Evolutionary conservation across 495 filamentous ascomycete species (phyloP).

Genomic region (Glonium stellatum): DNA sequence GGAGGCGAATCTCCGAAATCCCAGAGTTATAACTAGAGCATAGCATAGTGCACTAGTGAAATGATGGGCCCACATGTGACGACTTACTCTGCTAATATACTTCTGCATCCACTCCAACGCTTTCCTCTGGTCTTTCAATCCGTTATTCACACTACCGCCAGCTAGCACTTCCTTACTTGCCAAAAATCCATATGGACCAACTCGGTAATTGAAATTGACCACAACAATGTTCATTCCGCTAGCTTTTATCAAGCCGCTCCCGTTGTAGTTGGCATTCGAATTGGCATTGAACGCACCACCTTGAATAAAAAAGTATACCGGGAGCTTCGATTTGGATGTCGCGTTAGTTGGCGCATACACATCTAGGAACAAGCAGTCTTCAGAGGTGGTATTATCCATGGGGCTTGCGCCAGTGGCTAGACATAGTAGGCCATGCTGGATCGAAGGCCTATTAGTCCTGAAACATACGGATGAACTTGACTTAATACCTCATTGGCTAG

Average conservation of each 20-base stretch:
- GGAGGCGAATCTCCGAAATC: too few relatives aligned
- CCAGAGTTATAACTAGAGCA: too few relatives aligned
- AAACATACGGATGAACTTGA: neutral
- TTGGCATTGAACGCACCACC: slow-evolving; percentile 62
- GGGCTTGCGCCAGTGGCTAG: slow-evolving; percentile 14
- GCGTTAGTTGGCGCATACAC: slow-evolving; percentile 58
- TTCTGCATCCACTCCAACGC: slow-evolving; percentile 60
- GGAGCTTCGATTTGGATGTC: slow-evolving; percentile 39
- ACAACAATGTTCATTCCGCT: slow-evolving; percentile 56
- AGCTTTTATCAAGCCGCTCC: slow-evolving; percentile 51
- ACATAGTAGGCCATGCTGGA: slow-evolving; percentile 21
- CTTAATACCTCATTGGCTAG: slow-evolving; percentile 33
- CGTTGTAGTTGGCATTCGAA: slow-evolving; percentile 62
- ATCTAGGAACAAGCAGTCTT: slow-evolving; percentile 70
- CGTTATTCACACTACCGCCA: slow-evolving; percentile 57
- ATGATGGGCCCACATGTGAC: neutral
- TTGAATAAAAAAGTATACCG: slow-evolving; percentile 67
- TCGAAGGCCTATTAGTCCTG: neutral
- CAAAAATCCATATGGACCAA: slow-evolving; percentile 66
- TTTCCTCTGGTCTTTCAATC: slow-evolving; percentile 61
- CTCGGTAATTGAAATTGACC: slow-evolving; percentile 64
- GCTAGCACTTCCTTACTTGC: slow-evolving; percentile 51
- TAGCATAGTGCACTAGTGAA: neutral
- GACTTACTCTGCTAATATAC: slow-evolving; percentile 49
- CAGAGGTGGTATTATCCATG: slow-evolving; percentile 39